Percentiles rank a stretch among this genome's conserved stretches.
Evolutionary conservation across 2,329 filamentous ascomycete species (phyloP).

Genomic region (Apiospora aurea): DNA sequence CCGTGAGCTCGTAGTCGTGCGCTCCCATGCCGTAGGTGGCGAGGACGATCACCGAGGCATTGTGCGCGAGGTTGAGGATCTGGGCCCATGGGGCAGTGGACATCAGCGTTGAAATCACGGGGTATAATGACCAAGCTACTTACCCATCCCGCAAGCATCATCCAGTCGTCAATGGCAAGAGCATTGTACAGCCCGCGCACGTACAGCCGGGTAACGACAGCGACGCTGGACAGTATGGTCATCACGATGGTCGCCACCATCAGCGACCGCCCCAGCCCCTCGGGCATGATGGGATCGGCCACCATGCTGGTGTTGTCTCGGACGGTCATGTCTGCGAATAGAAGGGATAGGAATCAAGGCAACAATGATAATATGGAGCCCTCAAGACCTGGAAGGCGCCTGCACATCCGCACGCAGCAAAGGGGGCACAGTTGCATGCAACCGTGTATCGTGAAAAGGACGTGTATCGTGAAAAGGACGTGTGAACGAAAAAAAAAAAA

Average conservation of each 20-base stretch:
- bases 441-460: neutral
- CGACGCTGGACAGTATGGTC: slow-evolving; percentile 28
- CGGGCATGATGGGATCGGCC: slow-evolving; percentile 29
- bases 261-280: slow-evolving; percentile 28
- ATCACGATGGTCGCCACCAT: slow-evolving; percentile 29
- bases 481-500: neutral
- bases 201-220: slow-evolving; percentile 25
- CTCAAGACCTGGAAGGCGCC: neutral
- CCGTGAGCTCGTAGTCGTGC: slow-evolving; percentile 30
- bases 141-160: slow-evolving; percentile 29
- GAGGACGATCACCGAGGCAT: slow-evolving; percentile 28
- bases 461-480: neutral
- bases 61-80: slow-evolving; percentile 29
- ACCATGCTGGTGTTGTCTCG: slow-evolving; percentile 27
- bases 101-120: neutral
- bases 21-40: slow-evolving; percentile 29
- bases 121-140: neutral
- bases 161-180: slow-evolving; percentile 21
- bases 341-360: neutral
- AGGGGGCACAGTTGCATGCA: neutral
- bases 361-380: neutral
- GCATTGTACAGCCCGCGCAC: slow-evolving; percentile 25
- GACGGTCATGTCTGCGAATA: slow-evolving; percentile 21
- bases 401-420: neutral
- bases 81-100: neutral